Evolutionary conservation across 2,329 filamentous ascomycete genomes (phyloP).

Genomic region (Calonectria multiphialidica): DNA sequence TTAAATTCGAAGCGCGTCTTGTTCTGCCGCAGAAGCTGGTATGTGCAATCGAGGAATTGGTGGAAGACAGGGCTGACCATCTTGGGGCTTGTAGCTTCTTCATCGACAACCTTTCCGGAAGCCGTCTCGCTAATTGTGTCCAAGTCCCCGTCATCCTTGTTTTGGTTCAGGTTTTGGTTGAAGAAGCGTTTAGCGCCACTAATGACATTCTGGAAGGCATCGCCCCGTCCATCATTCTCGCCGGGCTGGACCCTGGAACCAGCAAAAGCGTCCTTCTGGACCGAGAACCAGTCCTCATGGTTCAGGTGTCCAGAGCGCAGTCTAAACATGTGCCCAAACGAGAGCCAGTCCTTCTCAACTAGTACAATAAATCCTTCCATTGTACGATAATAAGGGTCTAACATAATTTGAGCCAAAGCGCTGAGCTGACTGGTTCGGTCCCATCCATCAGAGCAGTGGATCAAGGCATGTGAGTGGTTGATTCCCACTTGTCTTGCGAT

Average conservation of each 20-base stretch:
- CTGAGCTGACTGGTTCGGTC: constrained; percentile 96
- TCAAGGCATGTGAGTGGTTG: constrained; percentile 93
- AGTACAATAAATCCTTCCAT: constrained; percentile 94
- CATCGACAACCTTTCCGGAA: constrained; percentile 57
- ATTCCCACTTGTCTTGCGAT: constrained; percentile 92
- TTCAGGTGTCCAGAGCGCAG: constrained; percentile 89
- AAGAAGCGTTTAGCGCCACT: constrained; percentile 93
- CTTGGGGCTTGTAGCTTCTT: constrained; percentile 82
- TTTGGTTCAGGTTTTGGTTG: constrained; percentile 79
- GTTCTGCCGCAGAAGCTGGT: constrained; percentile 88
- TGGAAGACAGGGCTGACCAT: constrained; percentile 98
- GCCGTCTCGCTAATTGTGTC: constrained; percentile 60
- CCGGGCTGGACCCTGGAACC: constrained; percentile 73
- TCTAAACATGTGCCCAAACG: constrained; percentile 98
- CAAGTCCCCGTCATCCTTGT: constrained; percentile 72
- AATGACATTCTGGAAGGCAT: constrained; percentile 88
- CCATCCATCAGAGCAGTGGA: constrained; percentile 99
- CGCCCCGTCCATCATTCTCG: constrained; percentile 71
- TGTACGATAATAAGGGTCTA: constrained; percentile 96
- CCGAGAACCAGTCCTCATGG: constrained; percentile 93
- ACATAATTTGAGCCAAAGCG: constrained; percentile 89
- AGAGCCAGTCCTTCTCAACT: constrained; percentile 97
- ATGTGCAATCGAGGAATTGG: constrained; percentile 95
- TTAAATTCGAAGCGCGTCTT: constrained; percentile 96
- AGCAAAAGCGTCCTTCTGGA: constrained; percentile 83